Base-by-base conservation (phyloP, 1,284 basidiomycete genomes). In the Schizopora paradoxa region DNA sequence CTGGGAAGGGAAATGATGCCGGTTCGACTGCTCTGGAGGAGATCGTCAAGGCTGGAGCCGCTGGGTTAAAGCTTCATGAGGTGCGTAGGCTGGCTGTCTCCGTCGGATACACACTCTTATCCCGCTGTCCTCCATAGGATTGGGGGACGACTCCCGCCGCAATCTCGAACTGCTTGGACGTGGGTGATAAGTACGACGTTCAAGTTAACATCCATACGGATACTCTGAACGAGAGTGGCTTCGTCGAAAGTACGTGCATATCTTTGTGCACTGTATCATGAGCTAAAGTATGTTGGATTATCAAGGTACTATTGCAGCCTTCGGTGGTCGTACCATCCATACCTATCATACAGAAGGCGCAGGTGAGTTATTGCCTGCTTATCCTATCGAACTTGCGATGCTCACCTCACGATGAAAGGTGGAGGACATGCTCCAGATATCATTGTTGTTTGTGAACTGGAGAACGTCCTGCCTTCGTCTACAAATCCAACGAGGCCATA, bases 361-460 rank as follows among this genome's bases (percentile, higher is more conserved):
- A 40, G 91, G 90, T 81, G 48, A 43, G 73, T 58, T n/a, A 6
- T 23, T 23, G 14, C 7, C 14, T 22, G 41, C 33, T 26, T 28
- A 10, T 31, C 6, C 10, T n/a, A n/a, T 26, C 6, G 34, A 23
- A 43, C 33, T 49, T 41, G 42, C 46, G n/a, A 10, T 10, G 38
- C 31, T 18, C 10, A 16, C 22, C 32, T 46, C 29, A 36, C 32
- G 28, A 11, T 21, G 23, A 4, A 40, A 86, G 84, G 87, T 46
- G 95, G 95, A 19, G 95, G 96, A 2, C 95, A 98, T 61, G 95
- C 95, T 2, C 96, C 96, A 0, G 96, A 99, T 59, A 97, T 99
- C 64, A 96, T 99, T 60, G 85, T 91, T 11, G 94, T 97, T 18
- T 95, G 92, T 54, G 91, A 89, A 31, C 79, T 84, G 26, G 68